Evolutionary conservation across 140 eudicot genomes (phyloP).

Genomic region (Bidens hawaiensis): DNA sequence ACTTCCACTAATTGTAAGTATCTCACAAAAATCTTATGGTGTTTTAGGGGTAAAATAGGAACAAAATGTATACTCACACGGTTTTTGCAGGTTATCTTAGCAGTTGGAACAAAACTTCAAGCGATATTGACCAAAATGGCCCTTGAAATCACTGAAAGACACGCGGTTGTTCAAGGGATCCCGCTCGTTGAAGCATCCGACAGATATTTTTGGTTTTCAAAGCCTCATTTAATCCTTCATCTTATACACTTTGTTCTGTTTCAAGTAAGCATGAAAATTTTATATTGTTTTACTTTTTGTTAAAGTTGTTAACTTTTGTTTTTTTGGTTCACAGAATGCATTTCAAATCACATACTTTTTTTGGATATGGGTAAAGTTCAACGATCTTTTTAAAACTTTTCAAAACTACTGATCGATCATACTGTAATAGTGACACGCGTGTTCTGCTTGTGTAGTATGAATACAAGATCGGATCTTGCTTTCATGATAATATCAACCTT

Average conservation of each 20-base stretch:
- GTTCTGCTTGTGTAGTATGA: slow-evolving; percentile 60
- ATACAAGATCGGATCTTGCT: slow-evolving; percentile 64
- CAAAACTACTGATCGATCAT: background rate
- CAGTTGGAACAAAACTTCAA: slow-evolving; percentile 94
- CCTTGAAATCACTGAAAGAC: slow-evolving; percentile 73
- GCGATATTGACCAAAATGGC: slow-evolving; percentile 80
- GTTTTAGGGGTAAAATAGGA: background rate
- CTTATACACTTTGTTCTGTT: slow-evolving; percentile 83
- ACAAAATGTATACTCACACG: background rate
- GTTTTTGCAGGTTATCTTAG: slow-evolving; percentile 56
- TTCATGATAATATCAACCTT: slow-evolving; percentile 48
- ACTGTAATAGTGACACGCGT: background rate
- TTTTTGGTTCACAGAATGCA: slow-evolving; percentile 68
- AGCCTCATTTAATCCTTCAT: slow-evolving; percentile 63
- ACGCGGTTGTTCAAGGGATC: slow-evolving; percentile 86
- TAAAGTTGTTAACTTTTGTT: slow-evolving; percentile 7
- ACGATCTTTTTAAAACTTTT: background rate
- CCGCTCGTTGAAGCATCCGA: slow-evolving; percentile 92
- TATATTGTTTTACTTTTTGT: slow-evolving; percentile 3
- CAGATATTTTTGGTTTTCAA: slow-evolving; percentile 80
- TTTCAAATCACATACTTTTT: slow-evolving; percentile 82
- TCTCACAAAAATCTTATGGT: background rate
- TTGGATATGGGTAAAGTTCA: slow-evolving; percentile 81
- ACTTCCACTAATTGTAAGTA: slow-evolving; percentile 63
- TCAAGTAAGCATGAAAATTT: slow-evolving; percentile 51